Conservation (phyloP, 2,329 filamentous ascomycete species). For the Zymoseptoria tritici region DNA sequence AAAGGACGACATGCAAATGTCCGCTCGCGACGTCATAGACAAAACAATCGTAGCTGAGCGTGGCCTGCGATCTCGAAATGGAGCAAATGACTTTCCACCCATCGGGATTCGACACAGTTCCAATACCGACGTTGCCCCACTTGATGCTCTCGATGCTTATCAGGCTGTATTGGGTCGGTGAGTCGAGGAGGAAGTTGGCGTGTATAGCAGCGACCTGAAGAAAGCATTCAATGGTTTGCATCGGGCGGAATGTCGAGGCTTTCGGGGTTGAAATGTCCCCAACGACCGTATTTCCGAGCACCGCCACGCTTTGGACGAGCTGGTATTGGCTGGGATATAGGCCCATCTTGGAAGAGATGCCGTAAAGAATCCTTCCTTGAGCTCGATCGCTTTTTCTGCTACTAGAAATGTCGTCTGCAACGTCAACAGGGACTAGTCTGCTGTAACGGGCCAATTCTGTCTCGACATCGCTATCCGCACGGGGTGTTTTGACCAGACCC, state of each 20-base stretch:
- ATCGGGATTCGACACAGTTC: not conserved
- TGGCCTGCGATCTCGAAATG: not conserved
- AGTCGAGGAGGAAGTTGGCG: not conserved
- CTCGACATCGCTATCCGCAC: not conserved
- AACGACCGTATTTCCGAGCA: not conserved
- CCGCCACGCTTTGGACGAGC: not conserved
- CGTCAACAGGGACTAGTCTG: not conserved
- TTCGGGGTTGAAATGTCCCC: not conserved
- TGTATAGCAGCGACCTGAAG: not conserved
- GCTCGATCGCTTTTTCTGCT: not conserved
- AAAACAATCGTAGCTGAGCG: conserved; percentile 1
- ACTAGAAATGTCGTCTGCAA: not conserved
- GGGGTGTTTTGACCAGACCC: not conserved
- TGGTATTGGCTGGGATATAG: not conserved
- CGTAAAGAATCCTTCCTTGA: not conserved
- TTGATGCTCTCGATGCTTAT: not conserved
- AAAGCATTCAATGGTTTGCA: not conserved
- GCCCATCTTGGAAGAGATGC: not conserved
- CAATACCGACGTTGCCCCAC: not conserved
- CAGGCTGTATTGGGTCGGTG: not conserved
- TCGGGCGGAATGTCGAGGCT: not conserved
- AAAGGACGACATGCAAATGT: not conserved
- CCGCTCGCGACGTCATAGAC: conserved; percentile 2
- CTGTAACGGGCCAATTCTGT: not conserved
- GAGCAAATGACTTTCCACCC: not conserved